Evolutionary conservation across 805 yeast genomes (phyloP), one percentile per base, ranked within the genome.

Genomic region (Ascoidea asiatica): DNA sequence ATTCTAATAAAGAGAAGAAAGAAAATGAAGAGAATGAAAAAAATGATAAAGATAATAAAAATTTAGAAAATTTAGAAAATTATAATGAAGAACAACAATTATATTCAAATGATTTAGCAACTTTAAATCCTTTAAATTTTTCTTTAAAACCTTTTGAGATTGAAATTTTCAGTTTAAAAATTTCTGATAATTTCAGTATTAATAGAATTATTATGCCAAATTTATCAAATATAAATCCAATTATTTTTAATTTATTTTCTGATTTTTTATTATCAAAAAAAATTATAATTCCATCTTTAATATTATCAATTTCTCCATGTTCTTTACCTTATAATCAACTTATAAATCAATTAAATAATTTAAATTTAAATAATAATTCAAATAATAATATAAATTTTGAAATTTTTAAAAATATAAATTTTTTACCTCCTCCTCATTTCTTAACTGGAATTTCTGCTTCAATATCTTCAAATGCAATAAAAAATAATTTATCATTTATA

Each of bases 361-460:
- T 21, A 35, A 21, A 17, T 18, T 39, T 23, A 35, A 19, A 38
- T 39, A 40, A 44, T 43, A 15, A 33, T 51, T n/a, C 40, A 50
- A 17, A 45, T 53, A 5, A 15, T 54, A 54, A 44, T 48, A 58
- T 6, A 49, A 51, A 18, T 44, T 29, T 23, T n/a, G 44, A 53
- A 18, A 5, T 53, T 49, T 44, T 67, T 58, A 20, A 50, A 1
- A 42, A 44, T 1, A 47, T 56, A 29, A 46, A 54, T 1, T 29
- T 52, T 7, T 58, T 80, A 44, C 60, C 56, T 19, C 84, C 86
- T 1, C 87, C 86, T 0, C 81, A 75, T 56, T 72, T 72, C 44
- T 59, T 79, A 21, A 73, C 82, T 1, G 84, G 83, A 0, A 67
- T 74, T 20, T 52, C 70, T 6, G 84, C 77, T n/a, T 63, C 73